A percentile compares a stretch with the other conserved stretches of the same genome.
Evolutionary conservation across 1,139 yeast genomes (phyloP).

Genomic region (Scheffersomyces segobiensis): DNA sequence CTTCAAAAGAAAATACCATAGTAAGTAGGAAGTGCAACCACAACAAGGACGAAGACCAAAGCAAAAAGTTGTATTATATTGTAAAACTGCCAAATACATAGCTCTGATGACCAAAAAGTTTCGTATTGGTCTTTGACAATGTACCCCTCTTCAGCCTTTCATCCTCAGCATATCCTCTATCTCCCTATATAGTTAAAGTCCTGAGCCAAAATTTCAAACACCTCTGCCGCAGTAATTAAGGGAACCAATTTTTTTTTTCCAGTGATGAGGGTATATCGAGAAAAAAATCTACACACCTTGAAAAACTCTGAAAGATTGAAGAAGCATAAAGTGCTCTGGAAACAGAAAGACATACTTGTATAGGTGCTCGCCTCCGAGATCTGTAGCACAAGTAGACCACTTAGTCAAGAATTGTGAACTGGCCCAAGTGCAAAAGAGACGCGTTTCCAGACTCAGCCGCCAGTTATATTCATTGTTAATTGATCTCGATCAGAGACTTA

Average conservation of each 20-base stretch:
- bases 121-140: background rate
- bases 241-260: background rate
- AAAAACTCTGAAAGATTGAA: background rate
- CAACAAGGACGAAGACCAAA: too few relatives aligned
- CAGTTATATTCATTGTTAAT: background rate
- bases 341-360: background rate
- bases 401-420: background rate
- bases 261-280: background rate
- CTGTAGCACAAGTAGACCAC: background rate
- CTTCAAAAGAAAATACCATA: background rate
- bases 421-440: background rate
- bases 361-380: background rate
- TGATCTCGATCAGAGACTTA: background rate
- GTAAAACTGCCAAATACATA: background rate
- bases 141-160: background rate
- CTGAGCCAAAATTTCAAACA: background rate
- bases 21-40: background rate
- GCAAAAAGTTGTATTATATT: too few relatives aligned
- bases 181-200: background rate
- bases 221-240: background rate
- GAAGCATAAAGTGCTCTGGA: background rate
- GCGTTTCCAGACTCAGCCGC: background rate
- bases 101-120: background rate
- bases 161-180: background rate
- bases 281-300: background rate